Evolutionary conservation across 139 green algal genomes (phyloP).

Genomic region (Picochlorum sp.): DNA sequence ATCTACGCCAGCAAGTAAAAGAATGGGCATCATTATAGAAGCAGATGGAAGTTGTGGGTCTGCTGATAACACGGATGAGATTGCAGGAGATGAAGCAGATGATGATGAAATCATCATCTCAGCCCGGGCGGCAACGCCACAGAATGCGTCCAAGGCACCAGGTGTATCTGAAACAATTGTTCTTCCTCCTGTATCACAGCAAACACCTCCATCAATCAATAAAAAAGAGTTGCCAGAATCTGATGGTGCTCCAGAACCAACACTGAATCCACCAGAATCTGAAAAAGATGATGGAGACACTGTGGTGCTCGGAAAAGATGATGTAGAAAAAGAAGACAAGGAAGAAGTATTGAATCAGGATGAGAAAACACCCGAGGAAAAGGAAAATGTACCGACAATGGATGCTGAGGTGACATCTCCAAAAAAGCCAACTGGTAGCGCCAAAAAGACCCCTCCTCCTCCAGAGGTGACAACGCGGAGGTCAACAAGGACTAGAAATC

Average conservation of each 20-base stretch:
- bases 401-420: slow-evolving; percentile 1
- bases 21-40: background rate
- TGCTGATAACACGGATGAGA: background rate
- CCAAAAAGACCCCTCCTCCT: too few species aligned
- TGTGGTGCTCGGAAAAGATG: background rate
- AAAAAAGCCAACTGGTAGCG: too few species aligned
- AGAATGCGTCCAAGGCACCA: background rate
- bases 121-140: background rate
- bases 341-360: background rate
- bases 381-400: background rate
- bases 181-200: background rate
- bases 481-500: background rate
- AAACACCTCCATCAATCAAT: too few species aligned
- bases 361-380: background rate
- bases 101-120: slow-evolving; percentile 5
- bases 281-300: slow-evolving; percentile 6
- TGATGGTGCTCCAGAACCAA: too few species aligned
- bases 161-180: background rate
- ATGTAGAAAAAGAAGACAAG: slow-evolving; percentile 3
- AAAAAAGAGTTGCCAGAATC: too few species aligned
- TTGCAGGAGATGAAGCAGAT: background rate
- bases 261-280: background rate
- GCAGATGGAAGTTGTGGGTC: slow-evolving; percentile 1
- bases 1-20: background rate
- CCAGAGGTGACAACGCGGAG: background rate